Percentiles rank a stretch among this genome's conserved stretches.
Conservation (phyloP, 1,284 basidiomycete genomes). For the Chondrostereum purpureum region DNA sequence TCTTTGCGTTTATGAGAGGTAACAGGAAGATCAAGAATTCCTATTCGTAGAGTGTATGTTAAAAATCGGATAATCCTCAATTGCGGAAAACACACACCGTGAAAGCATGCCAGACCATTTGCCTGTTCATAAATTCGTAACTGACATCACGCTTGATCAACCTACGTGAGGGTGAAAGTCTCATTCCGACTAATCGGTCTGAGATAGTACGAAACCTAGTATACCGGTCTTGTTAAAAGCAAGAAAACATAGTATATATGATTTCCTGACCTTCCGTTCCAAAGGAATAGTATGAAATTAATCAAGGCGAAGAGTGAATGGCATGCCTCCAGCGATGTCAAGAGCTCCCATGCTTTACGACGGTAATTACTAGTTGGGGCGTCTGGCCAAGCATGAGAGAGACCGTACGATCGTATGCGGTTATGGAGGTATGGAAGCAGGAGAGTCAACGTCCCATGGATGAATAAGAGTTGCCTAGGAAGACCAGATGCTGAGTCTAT, state of each 20-base stretch:
- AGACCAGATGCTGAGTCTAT: constrained; percentile 47
- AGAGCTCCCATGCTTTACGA: constrained; percentile 69
- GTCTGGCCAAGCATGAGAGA: constrained; percentile 87
- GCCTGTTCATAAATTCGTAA: constrained; percentile 98
- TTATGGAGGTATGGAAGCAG: constrained; percentile 75
- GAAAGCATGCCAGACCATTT: constrained; percentile 99
- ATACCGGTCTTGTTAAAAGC: not conserved
- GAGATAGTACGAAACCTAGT: constrained; percentile 79
- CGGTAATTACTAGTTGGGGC: constrained; percentile 72
- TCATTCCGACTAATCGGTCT: constrained; percentile 78
- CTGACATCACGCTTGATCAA: constrained; percentile 81
- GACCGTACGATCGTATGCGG: constrained; percentile 68
- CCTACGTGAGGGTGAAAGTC: constrained; percentile 68
- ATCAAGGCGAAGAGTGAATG: constrained; percentile 56
- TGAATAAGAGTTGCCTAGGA: constrained; percentile 50
- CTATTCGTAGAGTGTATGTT: constrained; percentile 39
- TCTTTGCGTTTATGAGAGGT: constrained; percentile 72
- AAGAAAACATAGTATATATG: constrained; percentile 6
- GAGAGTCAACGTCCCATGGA: constrained; percentile 73
- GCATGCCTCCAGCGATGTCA: constrained; percentile 64
- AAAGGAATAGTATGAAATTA: constrained; percentile 82
- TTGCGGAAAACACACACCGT: constrained; percentile 54
- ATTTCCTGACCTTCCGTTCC: constrained; percentile 70
- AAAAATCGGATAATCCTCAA: constrained; percentile 6
- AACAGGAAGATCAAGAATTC: constrained; percentile 94